phyloP scores from a whole-genome alignment of 73 alveolate species.

The Paramecium bursaria region DNA sequence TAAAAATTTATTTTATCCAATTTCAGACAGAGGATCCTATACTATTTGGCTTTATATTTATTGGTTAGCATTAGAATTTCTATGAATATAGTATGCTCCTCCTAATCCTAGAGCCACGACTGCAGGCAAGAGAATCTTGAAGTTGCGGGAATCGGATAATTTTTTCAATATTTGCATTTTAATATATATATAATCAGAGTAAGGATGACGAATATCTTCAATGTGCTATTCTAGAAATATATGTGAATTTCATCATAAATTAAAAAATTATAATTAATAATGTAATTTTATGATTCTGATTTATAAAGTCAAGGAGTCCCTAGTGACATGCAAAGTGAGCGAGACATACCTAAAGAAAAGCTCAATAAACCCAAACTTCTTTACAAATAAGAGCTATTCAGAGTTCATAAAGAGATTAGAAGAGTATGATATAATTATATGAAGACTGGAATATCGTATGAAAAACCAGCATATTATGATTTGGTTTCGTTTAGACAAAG shows the following conservation, averaged over 20 bases:
- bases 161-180: slow-evolving; percentile 34
- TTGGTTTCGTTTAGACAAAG: background rate
- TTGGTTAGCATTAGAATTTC: no score
- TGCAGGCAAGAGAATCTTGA: no score
- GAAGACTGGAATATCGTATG: slow-evolving; percentile 11
- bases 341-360: slow-evolving; percentile 36
- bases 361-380: slow-evolving; percentile 13
- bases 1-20: slow-evolving; percentile 52
- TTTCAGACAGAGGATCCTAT: background rate
- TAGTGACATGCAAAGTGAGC: slow-evolving; percentile 17
- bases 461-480: slow-evolving; percentile 61
- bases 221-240: no score
- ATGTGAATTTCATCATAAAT: no score
- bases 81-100: no score
- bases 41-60: background rate
- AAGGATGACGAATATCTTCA: slow-evolving; percentile 44
- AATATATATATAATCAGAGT: slow-evolving; percentile 1
- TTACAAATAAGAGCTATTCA: slow-evolving; percentile 3
- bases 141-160: background rate
- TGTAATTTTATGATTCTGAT: slow-evolving; percentile 54
- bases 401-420: slow-evolving; percentile 13
- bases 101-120: slow-evolving; percentile 4
- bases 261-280: no score
- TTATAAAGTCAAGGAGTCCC: slow-evolving; percentile 44
- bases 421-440: background rate